Base-by-base conservation (phyloP, 1,284 basidiomycete genomes). In the Lignosus rhinocerotis region DNA sequence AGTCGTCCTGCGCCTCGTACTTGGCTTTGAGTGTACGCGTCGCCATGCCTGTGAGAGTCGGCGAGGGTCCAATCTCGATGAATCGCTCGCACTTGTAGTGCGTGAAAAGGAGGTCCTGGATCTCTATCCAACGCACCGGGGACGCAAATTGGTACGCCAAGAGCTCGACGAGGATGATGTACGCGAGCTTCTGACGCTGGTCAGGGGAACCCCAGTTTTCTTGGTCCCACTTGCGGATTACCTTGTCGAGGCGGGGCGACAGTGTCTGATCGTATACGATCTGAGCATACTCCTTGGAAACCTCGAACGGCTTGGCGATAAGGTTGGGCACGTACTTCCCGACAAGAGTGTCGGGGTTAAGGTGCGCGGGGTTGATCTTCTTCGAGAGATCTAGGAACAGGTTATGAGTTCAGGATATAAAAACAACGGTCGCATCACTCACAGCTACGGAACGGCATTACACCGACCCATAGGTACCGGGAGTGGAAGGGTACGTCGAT, bases 401-500 rank as follows among this genome's bases (percentile, higher is more conserved):
- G 74, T 46, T 14, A n/a, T 25, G 50, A 33, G 61, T 16, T 43
- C 60, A 39, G 42, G 2, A 42, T 43, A 42, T 43, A 54, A 49
- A 17, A 36, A 39, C 12, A 14, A 43, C 46, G 3, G n/a, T 39
- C 36, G 43, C 6, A 30, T 9, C 56, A 80, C 89, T 75, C 71
- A 93, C 91, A 94, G 48, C 92, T 91, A 65, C 94, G 87, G 90
- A 96, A 96, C 4, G 94, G 94, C 86, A 98, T 86, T 51, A 99
- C 97, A 73, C 96, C 97, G 33, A 95, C 94, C 97, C 96, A 96
- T 47, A 99, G 85, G 78, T 98, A 98, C 67, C 94, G 90, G 9
- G 96, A 96, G 76, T 99, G 96, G 92, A 99, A 99, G 11, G 97
- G 96, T 11, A 99, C 96, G 69, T 99, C 96, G 69, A 99, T 98